These are phyloP conservation scores for Barnettozyma wickerhamii DNA, from an alignment of 805 yeast species.

Conservation along the genomic window DNA sequence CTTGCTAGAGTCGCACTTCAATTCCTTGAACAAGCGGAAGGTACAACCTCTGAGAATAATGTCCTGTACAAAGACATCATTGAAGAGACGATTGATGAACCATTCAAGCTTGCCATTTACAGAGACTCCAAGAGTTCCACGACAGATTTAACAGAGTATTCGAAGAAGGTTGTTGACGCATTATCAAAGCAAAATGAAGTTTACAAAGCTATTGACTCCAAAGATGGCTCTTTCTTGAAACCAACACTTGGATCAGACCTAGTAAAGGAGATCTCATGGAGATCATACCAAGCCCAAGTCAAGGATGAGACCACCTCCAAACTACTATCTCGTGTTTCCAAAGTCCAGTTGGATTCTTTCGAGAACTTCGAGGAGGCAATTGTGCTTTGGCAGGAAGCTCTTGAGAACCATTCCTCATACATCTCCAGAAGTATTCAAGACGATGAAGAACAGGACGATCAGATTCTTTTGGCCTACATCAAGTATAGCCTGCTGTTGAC, in stretches of 20 bases:
- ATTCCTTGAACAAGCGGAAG: conserved; percentile 37
- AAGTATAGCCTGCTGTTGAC: conserved; percentile 62
- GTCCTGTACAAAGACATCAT: conserved; percentile 49
- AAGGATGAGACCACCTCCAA: conserved; percentile 70
- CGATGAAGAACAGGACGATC: conserved; percentile 59
- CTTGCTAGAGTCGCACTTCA: conserved; percentile 60
- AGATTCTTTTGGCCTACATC: conserved; percentile 71
- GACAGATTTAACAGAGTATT: conserved; percentile 45
- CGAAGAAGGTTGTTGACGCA: conserved; percentile 40
- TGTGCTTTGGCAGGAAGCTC: conserved; percentile 65
- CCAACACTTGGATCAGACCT: conserved; percentile 28
- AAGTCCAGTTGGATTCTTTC: conserved; percentile 29
- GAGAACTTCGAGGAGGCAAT: conserved; percentile 54
- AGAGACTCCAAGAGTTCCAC: conserved; percentile 34
- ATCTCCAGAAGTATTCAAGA: conserved; percentile 48
- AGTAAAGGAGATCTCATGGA: conserved; percentile 48
- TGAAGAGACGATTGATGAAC: conserved; percentile 60
- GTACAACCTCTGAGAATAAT: conserved; percentile 18
- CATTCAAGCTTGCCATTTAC: conserved; percentile 49
- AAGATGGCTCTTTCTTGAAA: conserved; percentile 24
- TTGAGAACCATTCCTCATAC: conserved; percentile 53
- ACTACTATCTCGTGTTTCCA: conserved; percentile 40
- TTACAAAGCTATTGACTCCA: conserved; percentile 34
- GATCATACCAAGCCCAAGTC: conserved; percentile 58
- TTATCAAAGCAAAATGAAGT: conserved; percentile 27